A percentile compares a stretch with the other conserved stretches of the same genome.
Conservation (phyloP, 805 yeast genomes). For the Ogataea populi-albae region DNA sequence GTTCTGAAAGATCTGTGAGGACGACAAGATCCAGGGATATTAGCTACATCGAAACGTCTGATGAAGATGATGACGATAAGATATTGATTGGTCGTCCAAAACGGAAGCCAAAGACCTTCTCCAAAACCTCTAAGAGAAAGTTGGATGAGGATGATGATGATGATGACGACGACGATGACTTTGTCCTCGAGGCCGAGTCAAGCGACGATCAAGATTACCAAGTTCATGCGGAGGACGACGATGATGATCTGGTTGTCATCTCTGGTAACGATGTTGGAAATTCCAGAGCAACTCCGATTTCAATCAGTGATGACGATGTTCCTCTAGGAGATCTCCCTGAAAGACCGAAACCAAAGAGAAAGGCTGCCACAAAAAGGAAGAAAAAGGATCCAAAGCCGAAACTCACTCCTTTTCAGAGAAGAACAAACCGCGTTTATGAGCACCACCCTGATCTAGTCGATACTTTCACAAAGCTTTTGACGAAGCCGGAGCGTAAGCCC, state of each 20-base stretch:
- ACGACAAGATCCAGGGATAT: conserved; percentile 6
- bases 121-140: too few species aligned
- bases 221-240: conserved; percentile 26
- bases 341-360: conserved; percentile 7
- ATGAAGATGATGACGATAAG: conserved; percentile 5
- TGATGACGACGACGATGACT: conserved; percentile 23
- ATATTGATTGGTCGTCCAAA: conserved; percentile 28
- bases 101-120: conserved; percentile 7
- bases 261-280: conserved; percentile 15
- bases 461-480: conserved; percentile 64
- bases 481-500: conserved; percentile 44
- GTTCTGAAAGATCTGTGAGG: conserved; percentile 12
- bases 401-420: conserved; percentile 64
- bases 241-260: conserved; percentile 24
- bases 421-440: conserved; percentile 64
- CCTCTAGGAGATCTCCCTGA: conserved; percentile 12
- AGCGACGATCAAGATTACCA: conserved; percentile 15
- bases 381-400: conserved; percentile 35
- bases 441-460: conserved; percentile 76
- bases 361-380: conserved; percentile 18
- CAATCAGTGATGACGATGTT: conserved; percentile 19
- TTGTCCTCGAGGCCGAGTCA: conserved; percentile 24
- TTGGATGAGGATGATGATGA: conserved; percentile 12
- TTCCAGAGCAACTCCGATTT: conserved; percentile 12
- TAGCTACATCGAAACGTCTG: conserved; percentile 8